These are phyloP conservation scores for Thecamonas trahens DNA, from an alignment of 78 protist species.

Conservation along the genomic window DNA sequence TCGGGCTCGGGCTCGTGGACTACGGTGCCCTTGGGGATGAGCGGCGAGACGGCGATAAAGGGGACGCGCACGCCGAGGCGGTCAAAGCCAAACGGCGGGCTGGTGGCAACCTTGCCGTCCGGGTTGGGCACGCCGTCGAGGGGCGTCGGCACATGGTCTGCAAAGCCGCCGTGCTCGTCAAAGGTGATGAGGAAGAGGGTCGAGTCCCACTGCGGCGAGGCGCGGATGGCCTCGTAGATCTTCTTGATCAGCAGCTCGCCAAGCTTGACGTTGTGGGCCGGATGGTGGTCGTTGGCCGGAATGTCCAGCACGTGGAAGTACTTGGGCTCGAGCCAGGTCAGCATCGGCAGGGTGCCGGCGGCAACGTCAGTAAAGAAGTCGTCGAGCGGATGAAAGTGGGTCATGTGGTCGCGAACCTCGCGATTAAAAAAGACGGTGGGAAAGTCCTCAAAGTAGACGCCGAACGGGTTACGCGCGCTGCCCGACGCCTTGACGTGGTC, in stretches of 20 bases:
- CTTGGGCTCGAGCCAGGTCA: background rate
- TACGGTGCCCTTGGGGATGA: background rate
- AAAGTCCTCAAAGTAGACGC: background rate
- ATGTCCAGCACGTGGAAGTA: background rate
- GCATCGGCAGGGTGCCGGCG: background rate
- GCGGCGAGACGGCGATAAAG: constrained; percentile 11
- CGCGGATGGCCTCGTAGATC: constrained; percentile 39
- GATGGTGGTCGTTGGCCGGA: constrained; percentile 19
- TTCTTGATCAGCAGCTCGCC: constrained; percentile 30
- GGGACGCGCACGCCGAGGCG: constrained; percentile 30
- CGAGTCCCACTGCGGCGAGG: constrained; percentile 16
- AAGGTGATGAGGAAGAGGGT: constrained; percentile 34
- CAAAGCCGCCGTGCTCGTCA: constrained; percentile 50
- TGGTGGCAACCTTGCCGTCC: background rate
- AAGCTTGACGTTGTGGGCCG: constrained; percentile 12
- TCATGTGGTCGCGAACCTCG: no score
- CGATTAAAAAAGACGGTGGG: background rate
- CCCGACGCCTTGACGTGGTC: no score
- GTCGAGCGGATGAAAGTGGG: background rate
- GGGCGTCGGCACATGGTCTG: constrained; percentile 51
- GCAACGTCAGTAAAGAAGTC: background rate
- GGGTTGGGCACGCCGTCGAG: constrained; percentile 15
- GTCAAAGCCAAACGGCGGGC: background rate
- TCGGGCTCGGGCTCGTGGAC: background rate
- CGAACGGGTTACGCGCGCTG: background rate